A percentile compares a stretch with the other conserved stretches of the same genome.
phyloP scores from a whole-genome alignment of 2,329 filamentous ascomycete genomes.

The Trichoderma sp. region DNA sequence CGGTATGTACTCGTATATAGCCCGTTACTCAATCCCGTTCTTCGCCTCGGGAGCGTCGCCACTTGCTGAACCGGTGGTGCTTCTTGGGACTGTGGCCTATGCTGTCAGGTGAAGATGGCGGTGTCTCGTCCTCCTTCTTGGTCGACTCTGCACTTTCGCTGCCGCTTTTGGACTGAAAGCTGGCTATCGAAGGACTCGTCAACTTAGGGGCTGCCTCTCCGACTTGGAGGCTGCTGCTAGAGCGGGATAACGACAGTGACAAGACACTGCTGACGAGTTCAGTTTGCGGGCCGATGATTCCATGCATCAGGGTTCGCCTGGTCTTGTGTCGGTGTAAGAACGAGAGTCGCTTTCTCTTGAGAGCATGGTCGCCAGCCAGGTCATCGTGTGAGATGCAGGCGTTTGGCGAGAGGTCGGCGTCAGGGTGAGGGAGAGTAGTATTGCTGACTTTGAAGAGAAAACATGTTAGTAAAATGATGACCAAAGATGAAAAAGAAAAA shows the following conservation, averaged over 20 bases:
- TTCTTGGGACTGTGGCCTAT: conserved; percentile 30
- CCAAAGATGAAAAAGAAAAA: neutral
- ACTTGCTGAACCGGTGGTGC: conserved; percentile 19
- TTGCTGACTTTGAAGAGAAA: conserved; percentile 43
- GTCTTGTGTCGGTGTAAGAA: conserved; percentile 48
- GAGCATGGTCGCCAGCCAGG: conserved; percentile 42
- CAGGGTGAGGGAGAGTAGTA: conserved; percentile 61
- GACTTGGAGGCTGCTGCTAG: conserved; percentile 22
- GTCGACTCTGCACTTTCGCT: conserved; percentile 37
- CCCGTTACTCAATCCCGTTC: neutral
- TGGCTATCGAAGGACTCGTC: conserved; percentile 30
- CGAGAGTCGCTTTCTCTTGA: conserved; percentile 44
- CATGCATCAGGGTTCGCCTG: conserved; percentile 47
- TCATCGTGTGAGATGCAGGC: conserved; percentile 57
- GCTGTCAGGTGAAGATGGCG: conserved; percentile 37
- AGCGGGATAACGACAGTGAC: conserved; percentile 33
- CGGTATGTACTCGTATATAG: neutral
- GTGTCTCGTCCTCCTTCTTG: conserved; percentile 33
- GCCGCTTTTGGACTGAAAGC: conserved; percentile 37
- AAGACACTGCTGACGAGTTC: conserved; percentile 34
- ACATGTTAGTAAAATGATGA: neutral
- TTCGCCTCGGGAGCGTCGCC: neutral
- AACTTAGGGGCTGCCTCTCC: conserved; percentile 24
- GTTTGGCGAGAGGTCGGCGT: conserved; percentile 55
- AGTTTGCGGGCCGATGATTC: conserved; percentile 40